Base-by-base conservation (phyloP, 208 protist genomes). In the Wallacemonas sp. region DNA sequence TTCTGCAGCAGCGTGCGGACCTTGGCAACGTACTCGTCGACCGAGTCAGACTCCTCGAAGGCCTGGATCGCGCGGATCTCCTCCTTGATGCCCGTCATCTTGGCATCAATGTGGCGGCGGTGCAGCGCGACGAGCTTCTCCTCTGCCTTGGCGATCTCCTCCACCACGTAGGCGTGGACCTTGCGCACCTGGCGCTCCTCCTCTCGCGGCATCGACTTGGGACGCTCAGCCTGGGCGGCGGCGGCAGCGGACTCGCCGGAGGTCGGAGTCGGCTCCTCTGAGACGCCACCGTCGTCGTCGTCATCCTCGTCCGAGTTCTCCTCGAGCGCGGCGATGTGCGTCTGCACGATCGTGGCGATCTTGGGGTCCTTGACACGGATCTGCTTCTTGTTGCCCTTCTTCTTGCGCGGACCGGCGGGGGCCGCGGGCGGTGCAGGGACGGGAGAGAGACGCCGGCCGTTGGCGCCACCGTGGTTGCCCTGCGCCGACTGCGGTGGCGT, bases 31-130 rank as follows among this genome's bases (percentile, higher is more conserved):
- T 96, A 94, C 68, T 94, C 86, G 71, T 98, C 94, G 1, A 98
- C 83, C 9, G 88, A 87, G 76, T 90, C 92, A 12, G 86, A 90
- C 29, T 96, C 80, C 52, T 98, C 95, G 39, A 98, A 95, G 23
- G 78, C 36, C 68, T 97, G 83, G 43, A 98, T 93, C 2, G 92
- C 86, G 11, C 78, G 68, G 61, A 98, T 97, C 64, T 98, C 94
- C 41, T 97, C 83, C 66, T 97, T 96, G 48, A 98, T 93, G 1
- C 96, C 80, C 4, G 90, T 93, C 91, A 97, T 98, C 61, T 97
- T 95, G 54, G 83, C 83, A 69, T 98, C 90, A 57, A 98, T 95
- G 68, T 98, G 93, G 26, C 94, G 77, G 34, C 94, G 83, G 61
- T 98, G 95, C 60, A 93, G 72, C 17, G 80, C 78, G n/a, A 98